Evolutionary conservation across 2,329 filamentous ascomycete genomes (phyloP).

Genomic region (Pyricularia sp.): DNA sequence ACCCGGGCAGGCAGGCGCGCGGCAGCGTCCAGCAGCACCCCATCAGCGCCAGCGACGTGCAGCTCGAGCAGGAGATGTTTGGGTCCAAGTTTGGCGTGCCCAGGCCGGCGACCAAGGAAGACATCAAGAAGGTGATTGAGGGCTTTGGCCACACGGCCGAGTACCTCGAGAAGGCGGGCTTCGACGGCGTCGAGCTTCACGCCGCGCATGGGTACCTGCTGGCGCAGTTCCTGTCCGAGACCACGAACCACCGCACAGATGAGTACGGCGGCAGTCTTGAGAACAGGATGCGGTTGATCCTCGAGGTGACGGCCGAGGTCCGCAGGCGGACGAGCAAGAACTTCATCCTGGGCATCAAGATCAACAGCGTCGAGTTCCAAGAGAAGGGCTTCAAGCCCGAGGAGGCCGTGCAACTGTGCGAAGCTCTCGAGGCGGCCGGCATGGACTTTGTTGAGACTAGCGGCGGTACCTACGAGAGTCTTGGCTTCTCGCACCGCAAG

Average conservation of each 20-base stretch:
- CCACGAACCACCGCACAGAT: slow-evolving; percentile 37
- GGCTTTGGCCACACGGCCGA: slow-evolving; percentile 49
- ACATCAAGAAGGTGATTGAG: slow-evolving; percentile 44
- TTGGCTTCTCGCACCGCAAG: slow-evolving; percentile 36
- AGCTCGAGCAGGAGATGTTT: background rate
- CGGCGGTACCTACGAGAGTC: slow-evolving; percentile 45
- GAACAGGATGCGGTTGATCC: slow-evolving; percentile 30
- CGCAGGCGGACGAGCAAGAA: slow-evolving; percentile 14
- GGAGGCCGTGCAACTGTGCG: slow-evolving; percentile 34
- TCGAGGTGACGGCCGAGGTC: slow-evolving; percentile 25
- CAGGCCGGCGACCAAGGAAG: slow-evolving; percentile 35
- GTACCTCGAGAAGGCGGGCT: slow-evolving; percentile 50
- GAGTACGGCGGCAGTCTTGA: slow-evolving; percentile 30
- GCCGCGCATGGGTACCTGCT: slow-evolving; percentile 36
- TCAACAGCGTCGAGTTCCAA: slow-evolving; percentile 44
- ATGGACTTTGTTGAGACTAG: slow-evolving; percentile 46
- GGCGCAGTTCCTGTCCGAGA: slow-evolving; percentile 35
- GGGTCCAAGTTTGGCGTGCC: slow-evolving; percentile 30
- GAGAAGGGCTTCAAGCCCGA: slow-evolving; percentile 36
- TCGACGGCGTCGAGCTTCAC: slow-evolving; percentile 37
- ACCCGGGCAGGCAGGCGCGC: slow-evolving; percentile 44
- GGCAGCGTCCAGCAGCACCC: slow-evolving; percentile 19
- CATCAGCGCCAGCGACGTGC: slow-evolving; percentile 11
- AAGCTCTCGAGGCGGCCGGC: slow-evolving; percentile 31
- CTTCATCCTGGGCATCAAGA: slow-evolving; percentile 39